Percentiles rank a stretch among this genome's conserved stretches.
phyloP scores from a whole-genome alignment of 345 rosid genomes.

The Brassica cretica region DNA sequence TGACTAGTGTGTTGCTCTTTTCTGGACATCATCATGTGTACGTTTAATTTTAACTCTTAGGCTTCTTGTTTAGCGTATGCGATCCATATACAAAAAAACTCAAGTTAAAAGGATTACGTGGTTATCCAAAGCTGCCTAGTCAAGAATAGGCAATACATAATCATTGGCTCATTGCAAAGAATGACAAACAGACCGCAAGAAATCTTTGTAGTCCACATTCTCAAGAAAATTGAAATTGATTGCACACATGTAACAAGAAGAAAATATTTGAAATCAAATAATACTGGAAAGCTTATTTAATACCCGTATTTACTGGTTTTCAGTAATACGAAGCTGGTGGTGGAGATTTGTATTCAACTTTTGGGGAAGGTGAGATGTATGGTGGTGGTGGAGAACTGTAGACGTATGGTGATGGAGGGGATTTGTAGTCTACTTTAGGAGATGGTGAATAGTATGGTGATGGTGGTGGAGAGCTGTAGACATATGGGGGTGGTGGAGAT shows the following conservation, averaged over 20 bases:
- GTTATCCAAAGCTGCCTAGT: neutral
- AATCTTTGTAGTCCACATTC: neutral
- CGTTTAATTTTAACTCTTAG: conserved; percentile 29
- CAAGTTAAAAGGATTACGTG: neutral
- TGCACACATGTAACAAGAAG: neutral
- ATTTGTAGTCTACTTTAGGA: neutral
- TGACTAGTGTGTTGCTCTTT: conserved; percentile 13
- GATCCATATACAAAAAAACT: neutral
- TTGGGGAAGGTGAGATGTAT: neutral
- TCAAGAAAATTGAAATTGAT: conserved; percentile 3
- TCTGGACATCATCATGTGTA: conserved; percentile 36
- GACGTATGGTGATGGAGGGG: neutral
- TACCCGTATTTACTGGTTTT: neutral
- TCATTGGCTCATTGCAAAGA: neutral
- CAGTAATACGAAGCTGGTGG: neutral
- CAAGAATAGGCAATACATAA: neutral
- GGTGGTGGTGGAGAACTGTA: too few species aligned
- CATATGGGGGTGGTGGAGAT: neutral
- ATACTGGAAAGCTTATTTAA: neutral
- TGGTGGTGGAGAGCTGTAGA: neutral
- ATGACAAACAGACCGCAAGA: neutral
- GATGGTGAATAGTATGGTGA: neutral
- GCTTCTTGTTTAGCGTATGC: conserved; percentile 15
- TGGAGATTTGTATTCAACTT: neutral
- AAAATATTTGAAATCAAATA: neutral